Percentiles rank a stretch among this genome's conserved stretches.
phyloP scores from a whole-genome alignment of 148 eudicot genomes.

The Rhododendron williamsianum region DNA sequence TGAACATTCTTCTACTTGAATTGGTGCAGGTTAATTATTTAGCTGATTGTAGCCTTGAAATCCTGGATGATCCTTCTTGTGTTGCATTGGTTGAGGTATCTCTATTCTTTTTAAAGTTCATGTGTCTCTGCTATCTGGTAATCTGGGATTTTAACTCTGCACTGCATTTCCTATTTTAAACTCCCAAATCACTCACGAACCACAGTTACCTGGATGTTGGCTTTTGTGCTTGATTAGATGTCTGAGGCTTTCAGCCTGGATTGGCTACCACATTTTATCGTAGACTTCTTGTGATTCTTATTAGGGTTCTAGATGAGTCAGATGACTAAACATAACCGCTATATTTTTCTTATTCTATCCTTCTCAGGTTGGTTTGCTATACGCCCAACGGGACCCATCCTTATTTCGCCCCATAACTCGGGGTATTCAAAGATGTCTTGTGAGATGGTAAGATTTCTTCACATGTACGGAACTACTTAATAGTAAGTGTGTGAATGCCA shows the following conservation, averaged over 20 bases:
- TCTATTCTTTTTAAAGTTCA: background rate
- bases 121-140: background rate
- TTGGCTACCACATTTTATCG: background rate
- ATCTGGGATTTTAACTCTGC: background rate
- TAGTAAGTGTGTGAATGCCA: constrained; percentile 1
- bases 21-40: constrained; percentile 79
- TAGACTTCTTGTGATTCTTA: background rate
- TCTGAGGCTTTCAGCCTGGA: constrained; percentile 1
- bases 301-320: constrained; percentile 12
- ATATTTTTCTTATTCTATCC: constrained; percentile 8
- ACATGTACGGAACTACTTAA: background rate
- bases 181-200: background rate
- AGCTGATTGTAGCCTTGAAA: constrained; percentile 89
- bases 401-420: constrained; percentile 77
- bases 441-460: constrained; percentile 69
- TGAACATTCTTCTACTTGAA: constrained; percentile 17
- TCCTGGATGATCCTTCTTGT: constrained; percentile 88
- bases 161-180: background rate
- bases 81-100: constrained; percentile 81
- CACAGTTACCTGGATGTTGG: background rate
- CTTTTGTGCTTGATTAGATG: background rate
- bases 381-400: constrained; percentile 86
- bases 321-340: background rate
- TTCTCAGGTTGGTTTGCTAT: constrained; percentile 79
- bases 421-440: constrained; percentile 88